Conservation (phyloP, 306 rosid genomes). For the Phaseolus lunatus region DNA sequence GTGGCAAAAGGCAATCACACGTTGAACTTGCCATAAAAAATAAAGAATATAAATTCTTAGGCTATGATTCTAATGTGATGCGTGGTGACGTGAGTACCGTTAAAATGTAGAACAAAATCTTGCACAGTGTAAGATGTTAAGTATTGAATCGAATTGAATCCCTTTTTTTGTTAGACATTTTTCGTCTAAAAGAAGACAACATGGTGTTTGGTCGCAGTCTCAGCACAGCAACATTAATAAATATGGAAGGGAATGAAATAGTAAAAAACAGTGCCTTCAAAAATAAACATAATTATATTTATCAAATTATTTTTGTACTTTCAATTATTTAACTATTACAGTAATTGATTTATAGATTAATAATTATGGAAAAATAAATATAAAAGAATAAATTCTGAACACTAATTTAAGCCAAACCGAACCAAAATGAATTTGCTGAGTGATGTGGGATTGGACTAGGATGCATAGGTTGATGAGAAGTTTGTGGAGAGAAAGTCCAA, state of each 20-base stretch:
- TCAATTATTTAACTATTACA: too few relatives aligned
- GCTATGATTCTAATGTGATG: neutral
- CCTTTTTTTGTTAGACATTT: neutral
- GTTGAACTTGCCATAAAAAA: neutral
- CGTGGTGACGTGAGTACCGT: slow-evolving; percentile 13
- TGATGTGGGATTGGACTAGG: too few relatives aligned
- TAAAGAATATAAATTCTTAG: too few relatives aligned
- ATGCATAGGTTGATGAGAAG: too few relatives aligned
- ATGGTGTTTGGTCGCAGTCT: slow-evolving; percentile 22
- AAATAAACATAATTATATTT: too few relatives aligned
- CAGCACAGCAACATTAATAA: neutral
- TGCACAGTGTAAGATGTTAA: neutral
- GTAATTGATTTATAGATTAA: too few relatives aligned
- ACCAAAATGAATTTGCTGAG: neutral
- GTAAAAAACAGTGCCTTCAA: too few relatives aligned
- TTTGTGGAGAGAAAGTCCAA: too few relatives aligned
- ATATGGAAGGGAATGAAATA: too few relatives aligned
- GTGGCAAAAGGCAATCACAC: neutral
- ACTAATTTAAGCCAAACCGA: neutral
- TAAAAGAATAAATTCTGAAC: too few relatives aligned
- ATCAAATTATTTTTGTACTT: too few relatives aligned
- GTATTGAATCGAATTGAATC: neutral
- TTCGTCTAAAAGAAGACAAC: slow-evolving; percentile 20
- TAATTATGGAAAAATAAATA: too few relatives aligned
- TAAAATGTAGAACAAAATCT: slow-evolving; percentile 22